Evolutionary conservation across 2,329 filamentous ascomycete genomes (phyloP).

Genomic region (Cryphonectria japonica): DNA sequence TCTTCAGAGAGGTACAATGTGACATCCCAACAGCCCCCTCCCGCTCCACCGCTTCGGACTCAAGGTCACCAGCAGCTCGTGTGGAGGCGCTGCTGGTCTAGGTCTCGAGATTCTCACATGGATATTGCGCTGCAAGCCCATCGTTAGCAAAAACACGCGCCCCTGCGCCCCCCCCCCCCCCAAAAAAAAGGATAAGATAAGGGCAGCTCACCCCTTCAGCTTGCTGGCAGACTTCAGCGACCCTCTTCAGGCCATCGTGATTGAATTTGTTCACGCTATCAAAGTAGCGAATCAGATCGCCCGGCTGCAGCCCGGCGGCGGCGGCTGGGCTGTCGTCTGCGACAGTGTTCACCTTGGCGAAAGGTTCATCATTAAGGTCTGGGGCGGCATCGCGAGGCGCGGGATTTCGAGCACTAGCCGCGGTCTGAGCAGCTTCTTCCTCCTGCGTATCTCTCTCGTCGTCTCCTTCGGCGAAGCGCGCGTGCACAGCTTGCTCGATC

Average conservation of each 20-base stretch:
- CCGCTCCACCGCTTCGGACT: constrained; percentile 84
- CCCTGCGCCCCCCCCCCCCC: too few species aligned
- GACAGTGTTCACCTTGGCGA: constrained; percentile 89
- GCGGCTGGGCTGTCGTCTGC: constrained; percentile 79
- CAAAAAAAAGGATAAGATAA: constrained; percentile 50
- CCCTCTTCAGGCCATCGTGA: constrained; percentile 81
- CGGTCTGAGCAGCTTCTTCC: constrained; percentile 42
- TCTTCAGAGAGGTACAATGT: constrained; percentile 74
- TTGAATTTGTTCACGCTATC: constrained; percentile 83
- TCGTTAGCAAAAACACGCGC: constrained; percentile 46
- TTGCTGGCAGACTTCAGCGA: constrained; percentile 86
- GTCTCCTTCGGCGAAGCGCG: constrained; percentile 72
- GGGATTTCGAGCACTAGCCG: constrained; percentile 37
- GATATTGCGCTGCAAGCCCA: constrained; percentile 52
- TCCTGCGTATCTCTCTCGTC: background rate
- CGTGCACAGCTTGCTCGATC: constrained; percentile 86
- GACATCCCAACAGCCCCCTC: constrained; percentile 82
- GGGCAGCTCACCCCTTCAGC: constrained; percentile 66
- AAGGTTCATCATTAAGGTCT: constrained; percentile 55
- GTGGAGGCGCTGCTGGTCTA: constrained; percentile 43
- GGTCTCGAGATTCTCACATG: constrained; percentile 65
- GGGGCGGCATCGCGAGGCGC: constrained; percentile 41
- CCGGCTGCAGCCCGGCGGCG: constrained; percentile 75
- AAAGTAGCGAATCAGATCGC: constrained; percentile 83
- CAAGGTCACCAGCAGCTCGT: constrained; percentile 69